Evolutionary conservation across 2,329 filamentous ascomycete species (phyloP).

Genomic region (Penicillium sp.): DNA sequence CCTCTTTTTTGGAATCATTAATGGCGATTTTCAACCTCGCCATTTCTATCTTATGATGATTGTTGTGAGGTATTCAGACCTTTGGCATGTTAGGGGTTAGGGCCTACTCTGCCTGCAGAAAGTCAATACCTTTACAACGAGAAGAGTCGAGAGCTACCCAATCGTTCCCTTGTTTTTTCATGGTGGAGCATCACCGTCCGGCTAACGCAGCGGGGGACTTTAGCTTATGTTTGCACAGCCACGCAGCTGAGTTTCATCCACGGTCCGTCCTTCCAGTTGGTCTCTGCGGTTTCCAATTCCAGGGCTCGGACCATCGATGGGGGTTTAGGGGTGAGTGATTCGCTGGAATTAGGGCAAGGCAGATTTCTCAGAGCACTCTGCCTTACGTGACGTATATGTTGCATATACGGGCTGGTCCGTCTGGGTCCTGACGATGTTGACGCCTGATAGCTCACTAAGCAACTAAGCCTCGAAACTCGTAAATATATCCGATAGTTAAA

Average conservation of each 20-base stretch:
- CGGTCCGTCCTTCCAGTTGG: slow-evolving; percentile 20
- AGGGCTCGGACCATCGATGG: slow-evolving; percentile 16
- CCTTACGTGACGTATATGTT: slow-evolving; percentile 16
- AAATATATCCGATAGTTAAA: slow-evolving; percentile 3
- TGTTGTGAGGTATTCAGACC: too few relatives aligned
- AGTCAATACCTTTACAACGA: neutral
- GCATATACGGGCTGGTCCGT: neutral
- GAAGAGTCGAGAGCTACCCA: neutral
- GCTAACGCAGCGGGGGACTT: slow-evolving; percentile 10
- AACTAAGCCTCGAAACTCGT: neutral
- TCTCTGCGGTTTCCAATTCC: neutral
- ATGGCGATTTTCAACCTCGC: neutral
- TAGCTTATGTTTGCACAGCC: slow-evolving; percentile 36
- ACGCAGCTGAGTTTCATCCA: slow-evolving; percentile 35
- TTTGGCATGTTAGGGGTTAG: neutral
- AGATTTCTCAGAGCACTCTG: slow-evolving; percentile 20
- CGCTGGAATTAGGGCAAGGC: slow-evolving; percentile 25
- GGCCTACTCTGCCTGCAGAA: neutral
- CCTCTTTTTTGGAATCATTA: slow-evolving; percentile 11
- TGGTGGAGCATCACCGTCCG: slow-evolving; percentile 9
- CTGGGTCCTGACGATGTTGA: slow-evolving; percentile 6
- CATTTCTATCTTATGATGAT: neutral
- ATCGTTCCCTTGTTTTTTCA: slow-evolving; percentile 1
- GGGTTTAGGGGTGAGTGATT: neutral
- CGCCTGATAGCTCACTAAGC: neutral